Percentiles rank a stretch among this genome's conserved stretches.
phyloP scores from a whole-genome alignment of 257 asterid genomes.

The Haberlea rhodopensis region DNA sequence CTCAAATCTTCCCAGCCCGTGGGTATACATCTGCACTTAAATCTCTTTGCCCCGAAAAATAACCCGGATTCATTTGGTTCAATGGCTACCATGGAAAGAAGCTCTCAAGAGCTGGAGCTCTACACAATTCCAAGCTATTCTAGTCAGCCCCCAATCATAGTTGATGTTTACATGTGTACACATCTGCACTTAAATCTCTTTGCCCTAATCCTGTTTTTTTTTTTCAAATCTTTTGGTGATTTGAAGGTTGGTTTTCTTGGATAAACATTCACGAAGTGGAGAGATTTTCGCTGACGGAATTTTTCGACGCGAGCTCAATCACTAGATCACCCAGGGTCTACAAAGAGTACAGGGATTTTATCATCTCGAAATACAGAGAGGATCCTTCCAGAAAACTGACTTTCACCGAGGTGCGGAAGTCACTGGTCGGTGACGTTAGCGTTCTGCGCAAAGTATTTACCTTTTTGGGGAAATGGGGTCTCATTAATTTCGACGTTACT shows the following conservation, averaged over 20 bases:
- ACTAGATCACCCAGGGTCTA: conserved; percentile 78
- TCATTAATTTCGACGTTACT: conserved; percentile 61
- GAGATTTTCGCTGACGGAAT: conserved; percentile 64
- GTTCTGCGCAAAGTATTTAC: conserved; percentile 76
- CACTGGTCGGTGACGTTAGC: conserved; percentile 80
- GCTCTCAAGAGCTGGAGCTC: conserved; percentile 57
- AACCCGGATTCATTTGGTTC: neutral
- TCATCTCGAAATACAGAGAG: conserved; percentile 74
- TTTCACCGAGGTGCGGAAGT: conserved; percentile 76
- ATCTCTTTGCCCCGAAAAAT: conserved; percentile 19
- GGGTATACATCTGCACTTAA: neutral
- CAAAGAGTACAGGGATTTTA: conserved; percentile 83
- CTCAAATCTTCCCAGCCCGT: too few species aligned
- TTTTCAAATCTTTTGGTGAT: conserved; percentile 6
- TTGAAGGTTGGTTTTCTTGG: conserved; percentile 89
- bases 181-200: neutral
- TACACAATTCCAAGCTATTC: conserved; percentile 90
- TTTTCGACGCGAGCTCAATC: conserved; percentile 72
- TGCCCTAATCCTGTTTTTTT: conserved; percentile 23
- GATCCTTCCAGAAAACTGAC: conserved; percentile 57
- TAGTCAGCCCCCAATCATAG: conserved; percentile 42
- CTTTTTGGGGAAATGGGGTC: conserved; percentile 86
- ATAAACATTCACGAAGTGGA: conserved; percentile 78
- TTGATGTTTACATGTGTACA: neutral
- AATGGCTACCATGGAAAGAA: conserved; percentile 43